Evolutionary conservation across 139 green algal genomes (phyloP), one percentile per base, ranked within the genome.

Genomic region (Chlorella sp.): DNA sequence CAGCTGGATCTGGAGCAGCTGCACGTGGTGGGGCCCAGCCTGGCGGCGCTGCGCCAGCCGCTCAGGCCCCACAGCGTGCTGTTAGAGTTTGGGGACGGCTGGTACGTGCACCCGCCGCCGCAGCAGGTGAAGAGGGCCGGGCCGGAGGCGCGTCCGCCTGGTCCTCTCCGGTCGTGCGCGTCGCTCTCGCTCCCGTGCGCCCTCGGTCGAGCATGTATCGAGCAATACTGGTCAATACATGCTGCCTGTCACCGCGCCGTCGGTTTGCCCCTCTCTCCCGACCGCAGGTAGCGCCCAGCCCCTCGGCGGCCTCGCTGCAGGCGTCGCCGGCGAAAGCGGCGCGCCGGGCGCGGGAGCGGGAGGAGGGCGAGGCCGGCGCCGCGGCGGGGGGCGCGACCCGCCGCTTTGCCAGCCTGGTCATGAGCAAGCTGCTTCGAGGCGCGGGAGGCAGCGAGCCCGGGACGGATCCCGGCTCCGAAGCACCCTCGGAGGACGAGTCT

Each of bases 351-450:
- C 27, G 42, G 8, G 38, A 12, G 17, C 21, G 11, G 21, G 40
- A 35, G 36, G 36, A 11, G 7, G 40, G 6, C 25, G 62, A 31
- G 19, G 62, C 14, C 31, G 33, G 14, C 6, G 38, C 17, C 40
- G 9, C 62, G 25, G 12, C 36, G 31, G 11, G 27, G 14, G 19
- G 40, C 29, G 59, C n/a, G 27, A 48, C 59, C 46, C 73, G 72
- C 35, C 42, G 73, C 48, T 73, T 79, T 59, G 73, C 73, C 38
- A 59, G 23, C 63, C 48, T 79, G 62, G 48, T 79, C 4, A 67
- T 79, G 46, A 73, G 63, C 38, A 73, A 67, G 50, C 63, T 79
- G 63, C 62, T 79, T 48, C 73, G 63, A 48, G 73, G 73, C 73
- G 42, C 50, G 17, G 50, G n/a, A 0, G 73, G 59, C 51, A 48